Evolutionary conservation across 768 basidiomycete genomes (phyloP), one percentile per base, ranked within the genome.

Genomic region (Solioccasus polychromus): DNA sequence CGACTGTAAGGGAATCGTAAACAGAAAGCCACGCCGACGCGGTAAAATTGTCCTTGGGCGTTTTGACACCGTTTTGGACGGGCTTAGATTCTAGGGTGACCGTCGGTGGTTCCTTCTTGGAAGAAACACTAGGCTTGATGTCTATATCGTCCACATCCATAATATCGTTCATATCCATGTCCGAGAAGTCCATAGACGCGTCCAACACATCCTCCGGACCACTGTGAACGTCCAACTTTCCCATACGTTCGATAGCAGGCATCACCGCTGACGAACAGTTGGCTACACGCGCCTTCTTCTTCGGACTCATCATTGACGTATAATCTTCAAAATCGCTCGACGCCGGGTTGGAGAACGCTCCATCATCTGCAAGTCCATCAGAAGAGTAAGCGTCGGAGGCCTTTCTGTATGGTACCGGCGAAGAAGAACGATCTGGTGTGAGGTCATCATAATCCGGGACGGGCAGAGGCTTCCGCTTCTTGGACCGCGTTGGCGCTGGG

Each of bases 11-110:
- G 5, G 85, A 79, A 52, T 90, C 83, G 49, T 89, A 87, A 4
- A 88, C 74, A 10, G 84, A 79, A 12, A 88, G 70, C 88, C 89
- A 91, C 0, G 80, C 69, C 0, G 83, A 80, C 24, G 72, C 68
- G 0, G 62, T 55, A 25, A 77, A 71, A 4, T 71, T 57, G 34
- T 78, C 78, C 54, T 75, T 78, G 47, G 68, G 68, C 28, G 50
- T 37, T 8, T 41, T 46, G 8, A 35, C 32, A 17, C 6, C 20
- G 15, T 35, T 44, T 2, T 12, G 7, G n/a, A 24, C 23, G 5
- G 56, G 53, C 36, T 63, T 60, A 18, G 31, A 54, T 47, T 57
- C 43, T 24, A 48, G 8, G 11, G 52, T 50, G 8, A 29, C 19
- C 1, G 26, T 24, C 0, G 20, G 32, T 1, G 11, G 35, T 25